Base-by-base conservation (phyloP, 2,329 filamentous ascomycete species). In the Neopestalotiopsis sp. region DNA sequence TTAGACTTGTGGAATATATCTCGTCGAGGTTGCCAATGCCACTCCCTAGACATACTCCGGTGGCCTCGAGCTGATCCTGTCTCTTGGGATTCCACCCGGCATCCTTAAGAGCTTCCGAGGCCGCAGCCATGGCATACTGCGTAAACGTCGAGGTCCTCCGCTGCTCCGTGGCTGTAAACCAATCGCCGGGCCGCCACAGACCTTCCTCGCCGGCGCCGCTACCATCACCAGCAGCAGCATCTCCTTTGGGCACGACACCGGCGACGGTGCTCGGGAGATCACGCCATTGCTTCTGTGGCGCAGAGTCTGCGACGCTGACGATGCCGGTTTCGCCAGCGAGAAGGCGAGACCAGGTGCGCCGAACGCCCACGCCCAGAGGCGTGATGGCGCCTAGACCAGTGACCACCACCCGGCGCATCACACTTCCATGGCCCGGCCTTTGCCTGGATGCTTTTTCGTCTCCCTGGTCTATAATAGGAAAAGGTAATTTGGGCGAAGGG, bases 1-100 rank as follows among this genome's bases (percentile, higher is more conserved):
- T 89, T 64, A 97, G 76, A 68, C 93, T 94, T 1, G 94, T 97
- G 71, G 91, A 87, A 80, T 97, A 98, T 9, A 97, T 90, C 74
- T 97, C 94, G 56, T 97, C 92, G 53, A 99, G 87, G 76, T 96
- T 98, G 17, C 96, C 96, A 75, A 99, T 98, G 1, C 96, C 96
- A 73, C 95, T 98, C 2, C 96, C 96, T 56, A 99, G 86, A 76
- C 95, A 97, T 1, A 99, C 93, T 0, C 96, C 96, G 0, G 95
- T 97, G 67, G 87, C 86, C 76, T 97, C 92, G 30, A 88, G 86
- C 68, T 95, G 89, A 30, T 90, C 86, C 20, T 86, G 83, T 4
- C 77, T 81, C 5, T 82, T 83, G 0, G 91, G 90, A 63, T 87
- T 84, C 94, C 95, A 98, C 2, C 87, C 89, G 0, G 95, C 92